phyloP scores from a whole-genome alignment of 1,284 basidiomycete species.

The Tylopilus sp. region DNA sequence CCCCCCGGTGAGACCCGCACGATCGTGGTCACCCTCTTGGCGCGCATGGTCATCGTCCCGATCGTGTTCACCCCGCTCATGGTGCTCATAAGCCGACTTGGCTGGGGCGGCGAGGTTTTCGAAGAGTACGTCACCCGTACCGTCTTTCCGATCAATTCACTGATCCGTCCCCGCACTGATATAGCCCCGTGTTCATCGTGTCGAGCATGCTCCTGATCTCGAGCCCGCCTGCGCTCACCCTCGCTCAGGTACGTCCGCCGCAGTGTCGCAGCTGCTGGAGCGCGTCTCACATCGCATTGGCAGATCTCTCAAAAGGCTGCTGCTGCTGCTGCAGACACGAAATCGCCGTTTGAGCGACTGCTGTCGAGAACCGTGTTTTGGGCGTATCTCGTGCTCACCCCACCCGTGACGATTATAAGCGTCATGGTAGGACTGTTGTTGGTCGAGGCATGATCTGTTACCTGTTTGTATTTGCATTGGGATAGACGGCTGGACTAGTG shows the following conservation, averaged over 20 bases:
- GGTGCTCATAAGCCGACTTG: constrained; percentile 65
- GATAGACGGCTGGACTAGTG: not conserved
- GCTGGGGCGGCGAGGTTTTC: constrained; percentile 58
- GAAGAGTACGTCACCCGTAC: constrained; percentile 67
- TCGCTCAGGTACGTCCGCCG: constrained; percentile 71
- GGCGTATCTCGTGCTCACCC: constrained; percentile 86
- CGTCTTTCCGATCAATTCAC: constrained; percentile 10
- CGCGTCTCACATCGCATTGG: too few species aligned
- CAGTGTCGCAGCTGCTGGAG: too few species aligned
- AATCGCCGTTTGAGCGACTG: constrained; percentile 79
- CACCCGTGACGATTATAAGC: constrained; percentile 80
- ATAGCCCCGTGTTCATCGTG: constrained; percentile 86
- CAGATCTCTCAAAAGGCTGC: constrained; percentile 35
- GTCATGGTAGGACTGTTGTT: constrained; percentile 80
- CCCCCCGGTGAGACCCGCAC: constrained; percentile 80
- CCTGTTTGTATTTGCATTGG: not conserved
- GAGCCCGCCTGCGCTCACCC: constrained; percentile 85
- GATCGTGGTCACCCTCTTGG: constrained; percentile 80
- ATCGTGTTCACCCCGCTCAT: constrained; percentile 81
- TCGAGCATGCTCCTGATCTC: constrained; percentile 81
- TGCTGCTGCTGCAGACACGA: not conserved
- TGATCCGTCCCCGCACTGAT: constrained; percentile 8
- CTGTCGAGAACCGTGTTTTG: constrained; percentile 88
- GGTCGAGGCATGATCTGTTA: constrained; percentile 51
- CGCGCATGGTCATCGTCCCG: constrained; percentile 91